Percentiles rank a stretch among this genome's conserved stretches.
phyloP scores from a whole-genome alignment of 306 rosid genomes.

The Dalbergia cochinchinensis region DNA sequence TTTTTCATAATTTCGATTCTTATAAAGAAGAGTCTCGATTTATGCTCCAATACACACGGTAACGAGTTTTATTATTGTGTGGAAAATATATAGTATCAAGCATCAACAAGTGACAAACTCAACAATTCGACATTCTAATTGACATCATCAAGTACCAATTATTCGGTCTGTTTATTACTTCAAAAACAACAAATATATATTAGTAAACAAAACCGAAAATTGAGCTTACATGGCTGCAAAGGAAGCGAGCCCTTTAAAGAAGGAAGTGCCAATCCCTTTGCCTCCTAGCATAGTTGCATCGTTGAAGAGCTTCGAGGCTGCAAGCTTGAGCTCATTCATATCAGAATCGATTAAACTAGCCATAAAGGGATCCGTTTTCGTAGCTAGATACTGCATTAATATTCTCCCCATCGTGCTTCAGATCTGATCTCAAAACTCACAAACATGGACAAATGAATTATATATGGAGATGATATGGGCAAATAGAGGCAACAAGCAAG shows the following conservation, averaged over 20 bases:
- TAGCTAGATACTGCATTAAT: constrained; percentile 49
- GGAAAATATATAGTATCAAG: not conserved
- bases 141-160: not conserved
- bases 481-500: not conserved
- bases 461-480: not conserved
- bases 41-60: not conserved
- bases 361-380: constrained; percentile 54
- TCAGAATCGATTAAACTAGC: constrained; percentile 55
- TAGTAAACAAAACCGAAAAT: not conserved
- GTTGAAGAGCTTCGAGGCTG: constrained; percentile 59
- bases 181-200: not conserved
- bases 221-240: constrained; percentile 73
- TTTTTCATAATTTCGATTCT: not conserved
- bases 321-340: constrained; percentile 54
- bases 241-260: constrained; percentile 72
- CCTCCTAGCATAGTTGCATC: constrained; percentile 62
- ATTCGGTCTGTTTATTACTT: not conserved
- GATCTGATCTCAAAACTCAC: not conserved
- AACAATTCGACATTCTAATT: not conserved
- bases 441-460: not conserved
- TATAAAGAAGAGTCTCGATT: not conserved
- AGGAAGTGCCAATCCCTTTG: constrained; percentile 55
- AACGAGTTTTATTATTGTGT: not conserved
- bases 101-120: not conserved
- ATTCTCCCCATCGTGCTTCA: constrained; percentile 41